Conservation (phyloP, 306 rosid genomes). For the Cercis canadensis region DNA sequence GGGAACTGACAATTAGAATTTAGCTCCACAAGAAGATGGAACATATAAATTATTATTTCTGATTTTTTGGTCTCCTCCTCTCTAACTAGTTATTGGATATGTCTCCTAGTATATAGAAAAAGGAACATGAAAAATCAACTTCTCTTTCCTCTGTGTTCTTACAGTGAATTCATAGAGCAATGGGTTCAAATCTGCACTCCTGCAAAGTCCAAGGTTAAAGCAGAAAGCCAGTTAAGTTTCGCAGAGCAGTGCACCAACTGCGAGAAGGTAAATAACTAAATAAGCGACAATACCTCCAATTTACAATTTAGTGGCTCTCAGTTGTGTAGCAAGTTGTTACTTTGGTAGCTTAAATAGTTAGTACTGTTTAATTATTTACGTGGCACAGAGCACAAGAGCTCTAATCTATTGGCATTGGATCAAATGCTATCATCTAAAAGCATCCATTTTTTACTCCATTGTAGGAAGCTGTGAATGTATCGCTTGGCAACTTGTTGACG, state of each 20-base stretch:
- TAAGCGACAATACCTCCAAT: too few species aligned
- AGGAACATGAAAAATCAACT: background rate
- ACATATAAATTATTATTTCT: background rate
- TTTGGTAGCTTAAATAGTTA: background rate
- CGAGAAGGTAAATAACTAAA: slow-evolving; percentile 67
- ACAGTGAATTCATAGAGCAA: slow-evolving; percentile 88
- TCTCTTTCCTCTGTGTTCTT: background rate
- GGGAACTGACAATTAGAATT: too few species aligned
- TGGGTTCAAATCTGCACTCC: slow-evolving; percentile 89
- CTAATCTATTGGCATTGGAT: background rate
- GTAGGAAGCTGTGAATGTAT: slow-evolving; percentile 99
- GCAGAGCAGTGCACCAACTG: slow-evolving; percentile 76
- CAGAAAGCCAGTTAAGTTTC: slow-evolving; percentile 51
- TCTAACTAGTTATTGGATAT: slow-evolving; percentile 3
- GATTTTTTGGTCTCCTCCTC: background rate
- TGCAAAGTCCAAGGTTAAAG: slow-evolving; percentile 67
- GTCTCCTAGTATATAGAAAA: background rate
- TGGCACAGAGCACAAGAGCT: background rate
- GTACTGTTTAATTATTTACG: too few species aligned
- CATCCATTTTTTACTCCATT: background rate
- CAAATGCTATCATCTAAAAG: background rate
- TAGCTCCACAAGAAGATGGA: background rate
- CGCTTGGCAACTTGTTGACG: slow-evolving; percentile 77
- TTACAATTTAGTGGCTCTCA: too few species aligned
- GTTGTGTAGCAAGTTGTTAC: too few species aligned